Conservation (phyloP, 2,329 filamentous ascomycete species). For the Beauveria sp. region DNA sequence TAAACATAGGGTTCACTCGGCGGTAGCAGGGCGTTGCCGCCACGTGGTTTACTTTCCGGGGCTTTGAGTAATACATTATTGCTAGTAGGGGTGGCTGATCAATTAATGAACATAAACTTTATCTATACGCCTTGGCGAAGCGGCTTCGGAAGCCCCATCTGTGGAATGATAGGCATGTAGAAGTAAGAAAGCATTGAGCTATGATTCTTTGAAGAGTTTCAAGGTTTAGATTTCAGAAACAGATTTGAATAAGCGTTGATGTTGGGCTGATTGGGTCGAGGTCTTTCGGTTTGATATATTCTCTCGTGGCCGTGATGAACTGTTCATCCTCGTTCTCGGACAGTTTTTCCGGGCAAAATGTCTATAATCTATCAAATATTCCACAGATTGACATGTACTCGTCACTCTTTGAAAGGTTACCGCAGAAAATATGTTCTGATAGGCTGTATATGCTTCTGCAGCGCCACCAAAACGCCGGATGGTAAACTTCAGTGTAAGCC, state of each 20-base stretch:
- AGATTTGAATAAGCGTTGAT: too few species aligned
- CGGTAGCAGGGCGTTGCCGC: not conserved
- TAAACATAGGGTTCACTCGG: not conserved
- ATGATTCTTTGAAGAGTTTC: too few species aligned
- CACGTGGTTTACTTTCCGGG: not conserved
- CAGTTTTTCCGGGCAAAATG: too few species aligned
- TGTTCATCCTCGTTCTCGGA: not conserved
- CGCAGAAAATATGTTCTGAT: not conserved
- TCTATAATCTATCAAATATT: too few species aligned
- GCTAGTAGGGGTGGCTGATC: not conserved
- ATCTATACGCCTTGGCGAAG: not conserved
- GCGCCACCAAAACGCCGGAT: not conserved
- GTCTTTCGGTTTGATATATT: not conserved
- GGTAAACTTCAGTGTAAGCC: not conserved
- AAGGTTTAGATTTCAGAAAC: too few species aligned
- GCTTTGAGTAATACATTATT: not conserved
- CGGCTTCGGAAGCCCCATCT: not conserved
- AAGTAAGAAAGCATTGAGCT: too few species aligned
- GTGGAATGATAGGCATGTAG: not conserved
- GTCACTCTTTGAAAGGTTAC: too few species aligned
- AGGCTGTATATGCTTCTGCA: not conserved
- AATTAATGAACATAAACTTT: not conserved
- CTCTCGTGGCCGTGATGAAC: not conserved
- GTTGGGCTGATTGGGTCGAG: too few species aligned
- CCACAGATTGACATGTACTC: too few species aligned